These are phyloP conservation scores for Lipomyces kockii DNA, from an alignment of 805 yeast species.

Conservation along the genomic window DNA sequence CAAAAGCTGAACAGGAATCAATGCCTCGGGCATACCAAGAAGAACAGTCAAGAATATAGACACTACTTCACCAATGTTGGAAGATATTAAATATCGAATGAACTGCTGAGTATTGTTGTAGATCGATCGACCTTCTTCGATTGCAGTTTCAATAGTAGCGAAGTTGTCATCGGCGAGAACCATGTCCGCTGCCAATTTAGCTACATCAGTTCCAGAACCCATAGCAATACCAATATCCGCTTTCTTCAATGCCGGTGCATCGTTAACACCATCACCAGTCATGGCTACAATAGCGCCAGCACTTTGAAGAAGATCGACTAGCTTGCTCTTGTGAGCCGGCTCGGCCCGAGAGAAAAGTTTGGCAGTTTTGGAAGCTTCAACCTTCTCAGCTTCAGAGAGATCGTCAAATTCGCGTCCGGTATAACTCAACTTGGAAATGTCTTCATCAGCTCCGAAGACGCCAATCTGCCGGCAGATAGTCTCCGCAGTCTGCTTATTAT, in stretches of 20 bases:
- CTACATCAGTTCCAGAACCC: slow-evolving; percentile 69
- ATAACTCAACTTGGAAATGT: slow-evolving; percentile 48
- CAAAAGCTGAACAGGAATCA: slow-evolving; percentile 61
- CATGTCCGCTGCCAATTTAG: slow-evolving; percentile 62
- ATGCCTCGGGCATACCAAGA: slow-evolving; percentile 57
- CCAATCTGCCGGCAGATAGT: slow-evolving; percentile 57
- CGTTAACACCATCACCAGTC: slow-evolving; percentile 71
- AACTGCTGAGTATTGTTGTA: slow-evolving; percentile 52
- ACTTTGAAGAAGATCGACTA: slow-evolving; percentile 55
- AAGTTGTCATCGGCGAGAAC: slow-evolving; percentile 60
- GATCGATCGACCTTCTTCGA: slow-evolving; percentile 59
- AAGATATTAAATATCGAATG: slow-evolving; percentile 53
- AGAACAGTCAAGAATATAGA: slow-evolving; percentile 60
- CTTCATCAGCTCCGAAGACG: slow-evolving; percentile 44
- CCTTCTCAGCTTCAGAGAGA: slow-evolving; percentile 48
- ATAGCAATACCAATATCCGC: slow-evolving; percentile 69
- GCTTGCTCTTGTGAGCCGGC: slow-evolving; percentile 57
- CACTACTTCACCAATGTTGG: slow-evolving; percentile 63
- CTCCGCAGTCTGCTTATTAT: slow-evolving; percentile 54
- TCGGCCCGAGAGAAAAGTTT: slow-evolving; percentile 61
- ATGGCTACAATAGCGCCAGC: slow-evolving; percentile 61
- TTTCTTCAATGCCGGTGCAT: slow-evolving; percentile 64
- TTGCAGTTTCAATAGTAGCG: slow-evolving; percentile 61
- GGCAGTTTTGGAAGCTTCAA: slow-evolving; percentile 52
- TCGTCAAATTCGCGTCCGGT: slow-evolving; percentile 50